Evolutionary conservation across 2,329 filamentous ascomycete species (phyloP), one percentile per base, ranked within the genome.

Genomic region (Sarocladiaceae sp.): DNA sequence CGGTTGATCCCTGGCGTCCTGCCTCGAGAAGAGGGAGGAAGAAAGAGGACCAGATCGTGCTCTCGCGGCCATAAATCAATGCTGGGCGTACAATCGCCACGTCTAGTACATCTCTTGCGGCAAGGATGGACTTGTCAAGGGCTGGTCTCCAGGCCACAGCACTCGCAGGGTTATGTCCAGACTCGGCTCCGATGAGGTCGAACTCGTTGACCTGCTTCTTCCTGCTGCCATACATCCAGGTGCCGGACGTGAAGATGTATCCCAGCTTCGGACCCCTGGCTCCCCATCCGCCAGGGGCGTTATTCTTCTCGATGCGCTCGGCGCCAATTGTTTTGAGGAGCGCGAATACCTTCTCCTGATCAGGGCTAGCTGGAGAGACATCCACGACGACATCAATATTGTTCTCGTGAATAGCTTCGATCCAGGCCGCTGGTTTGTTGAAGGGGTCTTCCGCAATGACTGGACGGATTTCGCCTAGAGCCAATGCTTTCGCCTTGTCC

Each of bases 21-120:
- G 48, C 48, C 27, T 50, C 35, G 26, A 50, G 46, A 5, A 50
- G 48, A 1, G 48, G 48, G 1, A 50, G 44, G 27, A 50, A 34
- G n/a, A 48, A 50, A 3, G 43, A 15, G 15, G 48, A 44, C 48
- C 48, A 50, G 3, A 50, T 50, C 2, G 46, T 48, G 6, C 44
- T 45, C 32, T 50, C 46, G 10, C 37, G 21, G 24, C 48, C 48
- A 16, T 50, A 50, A 15, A 50, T 44, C 27, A 50, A 32, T 13
- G 43, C 48, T 1, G 48, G 48, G 12, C 48, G 39, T 12, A 50
- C n/a, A 11, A 50, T 15, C 9, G 46, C 48, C 16, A 50, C 46
- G 32, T 48, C 43, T 4, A 50, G 29, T n/a, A 48, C 37, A n/a
- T 48, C 39, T 4, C 46, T 43, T 7, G 43, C 26, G 27, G 35